A percentile compares a stretch with the other conserved stretches of the same genome.
Evolutionary conservation across 345 rosid species (phyloP).

Genomic region (Raphanus sativus): DNA sequence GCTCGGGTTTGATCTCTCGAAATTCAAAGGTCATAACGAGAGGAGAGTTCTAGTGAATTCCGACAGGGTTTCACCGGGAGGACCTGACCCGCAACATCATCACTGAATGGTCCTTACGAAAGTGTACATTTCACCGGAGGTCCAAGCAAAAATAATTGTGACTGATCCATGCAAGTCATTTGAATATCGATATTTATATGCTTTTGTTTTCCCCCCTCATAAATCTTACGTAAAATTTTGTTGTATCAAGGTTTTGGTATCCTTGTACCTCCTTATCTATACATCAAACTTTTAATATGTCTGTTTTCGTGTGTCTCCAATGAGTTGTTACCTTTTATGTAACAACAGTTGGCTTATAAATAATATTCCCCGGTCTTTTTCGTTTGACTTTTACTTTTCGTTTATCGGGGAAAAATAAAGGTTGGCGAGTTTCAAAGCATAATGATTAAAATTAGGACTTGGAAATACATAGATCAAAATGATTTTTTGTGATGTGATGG

Average conservation of each 20-base stretch:
- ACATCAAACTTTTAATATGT: conserved; percentile 20
- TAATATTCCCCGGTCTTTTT: conserved; percentile 2
- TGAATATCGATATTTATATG: conserved; percentile 9
- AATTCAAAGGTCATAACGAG: conserved; percentile 29
- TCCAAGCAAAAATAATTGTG: conserved; percentile 24
- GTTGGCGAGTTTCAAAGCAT: not conserved
- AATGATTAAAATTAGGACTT: not conserved
- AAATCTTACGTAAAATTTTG: conserved; percentile 22
- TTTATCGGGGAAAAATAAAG: not conserved
- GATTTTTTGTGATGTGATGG: not conserved
- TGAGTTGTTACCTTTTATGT: conserved; percentile 36
- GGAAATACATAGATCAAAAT: not conserved
- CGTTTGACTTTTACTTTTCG: conserved; percentile 1
- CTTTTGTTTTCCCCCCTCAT: conserved; percentile 3
- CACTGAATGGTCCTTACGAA: conserved; percentile 14
- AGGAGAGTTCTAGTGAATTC: conserved; percentile 30
- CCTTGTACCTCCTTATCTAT: conserved; percentile 18
- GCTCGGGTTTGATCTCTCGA: conserved; percentile 39
- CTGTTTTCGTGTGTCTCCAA: conserved; percentile 21
- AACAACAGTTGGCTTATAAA: conserved; percentile 19
- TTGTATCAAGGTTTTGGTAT: conserved; percentile 34
- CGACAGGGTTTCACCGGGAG: conserved; percentile 41
- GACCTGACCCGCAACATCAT: conserved; percentile 41
- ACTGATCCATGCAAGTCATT: conserved; percentile 20
- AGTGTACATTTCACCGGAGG: conserved; percentile 3